Evolutionary conservation across 768 basidiomycete species (phyloP).

Genomic region (Mycena haematopus): DNA sequence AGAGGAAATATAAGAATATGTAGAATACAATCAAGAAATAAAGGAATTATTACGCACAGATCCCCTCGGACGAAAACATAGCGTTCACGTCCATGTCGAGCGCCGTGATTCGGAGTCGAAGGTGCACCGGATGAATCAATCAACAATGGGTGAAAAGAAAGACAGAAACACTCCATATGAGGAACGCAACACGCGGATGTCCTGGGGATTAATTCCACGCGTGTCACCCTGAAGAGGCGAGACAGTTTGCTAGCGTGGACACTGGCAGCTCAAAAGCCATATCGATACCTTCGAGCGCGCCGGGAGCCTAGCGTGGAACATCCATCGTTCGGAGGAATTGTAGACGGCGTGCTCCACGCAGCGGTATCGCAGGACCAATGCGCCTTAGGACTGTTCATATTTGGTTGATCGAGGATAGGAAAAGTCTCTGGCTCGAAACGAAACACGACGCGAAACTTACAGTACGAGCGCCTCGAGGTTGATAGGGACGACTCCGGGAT

Average conservation of each 20-base stretch:
- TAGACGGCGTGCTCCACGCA: constrained; percentile 33
- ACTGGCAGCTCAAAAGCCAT: constrained; percentile 15
- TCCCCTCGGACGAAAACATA: constrained; percentile 31
- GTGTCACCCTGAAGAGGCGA: neutral
- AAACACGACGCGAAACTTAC: no score
- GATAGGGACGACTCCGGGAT: constrained; percentile 30
- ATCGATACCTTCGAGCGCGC: constrained; percentile 29
- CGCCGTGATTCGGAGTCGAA: constrained; percentile 1
- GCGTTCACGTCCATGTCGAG: constrained; percentile 23
- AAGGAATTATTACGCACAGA: constrained; percentile 20
- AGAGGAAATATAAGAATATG: no score
- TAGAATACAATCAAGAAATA: no score
- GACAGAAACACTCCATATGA: no score
- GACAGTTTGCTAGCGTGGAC: constrained; percentile 11
- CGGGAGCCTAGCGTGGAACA: constrained; percentile 28
- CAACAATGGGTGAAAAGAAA: no score
- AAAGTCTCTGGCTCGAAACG: no score
- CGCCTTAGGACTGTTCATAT: constrained; percentile 30
- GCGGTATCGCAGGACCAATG: constrained; percentile 34
- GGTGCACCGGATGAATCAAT: no score
- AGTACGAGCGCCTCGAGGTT: constrained; percentile 38
- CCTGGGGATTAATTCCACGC: neutral
- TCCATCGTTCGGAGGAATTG: constrained; percentile 33
- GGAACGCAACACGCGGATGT: constrained; percentile 6
- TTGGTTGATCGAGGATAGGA: no score